Base-by-base conservation (phyloP, 2,329 filamentous ascomycete genomes). In the Pseudocercospora cruenta region DNA sequence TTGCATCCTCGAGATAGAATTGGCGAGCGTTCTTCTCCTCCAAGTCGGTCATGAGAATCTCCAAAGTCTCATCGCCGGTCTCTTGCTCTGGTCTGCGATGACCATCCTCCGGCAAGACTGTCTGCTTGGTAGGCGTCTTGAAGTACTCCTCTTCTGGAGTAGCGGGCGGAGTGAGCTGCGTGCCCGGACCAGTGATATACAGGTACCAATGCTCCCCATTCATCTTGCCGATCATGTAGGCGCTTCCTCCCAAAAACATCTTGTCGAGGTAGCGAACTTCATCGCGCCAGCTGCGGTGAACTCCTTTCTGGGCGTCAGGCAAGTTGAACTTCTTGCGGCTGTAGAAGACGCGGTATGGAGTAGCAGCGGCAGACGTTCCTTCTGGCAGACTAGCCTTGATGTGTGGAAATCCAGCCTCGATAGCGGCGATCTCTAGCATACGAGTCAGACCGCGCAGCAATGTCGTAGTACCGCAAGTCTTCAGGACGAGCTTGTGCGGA, bases 161-260 rank as follows among this genome's bases (percentile, higher is more conserved):
- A 31, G 89, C 85, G 64, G 94, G 94, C 4, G 94, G 93, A 0
- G 94, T 96, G 70, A 96, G 84, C 62, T 87, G 83, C 57, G 87
- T 90, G 77, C 91, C 90, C 19, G 95, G 94, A 60, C 92, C 92
- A 12, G 95, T 98, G 75, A 98, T 90, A 82, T 99, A 99, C 63
- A 99, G 84, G 78, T 98, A 98, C 95, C 95, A 99, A 75, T 99
- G 95, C 79, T 99, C 95, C 65, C 95, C 94, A 74, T 99, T 99
- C 94, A 98, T 98, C 83, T 97, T 98, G 76, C 95, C 95, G 71
- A 99, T 96, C 94, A 98, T 97, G 80, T 99, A 99, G 59, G 95
- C 95, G 79, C 94, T 98, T 63, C 95, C 95, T 64, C 92, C 90
- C 68, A 91, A 85, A 78, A 99, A 97, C 80, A 94, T 92, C 77